Conservation (phyloP, 352 stramenopile genomes). For the Phytopythium ostracodes region DNA sequence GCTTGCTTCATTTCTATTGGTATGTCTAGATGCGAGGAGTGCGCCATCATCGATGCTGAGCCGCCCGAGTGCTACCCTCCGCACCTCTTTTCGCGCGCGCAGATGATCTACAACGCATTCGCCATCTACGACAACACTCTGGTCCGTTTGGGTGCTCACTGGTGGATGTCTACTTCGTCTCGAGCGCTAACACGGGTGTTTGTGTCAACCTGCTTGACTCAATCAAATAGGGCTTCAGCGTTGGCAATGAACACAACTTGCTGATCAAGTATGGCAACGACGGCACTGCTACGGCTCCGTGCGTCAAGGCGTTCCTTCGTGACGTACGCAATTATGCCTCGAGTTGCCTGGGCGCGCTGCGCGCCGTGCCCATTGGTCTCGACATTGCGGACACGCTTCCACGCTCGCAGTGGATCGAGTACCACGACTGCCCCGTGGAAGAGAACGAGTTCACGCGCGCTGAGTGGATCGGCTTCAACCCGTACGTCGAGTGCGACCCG, state of each 20-base stretch:
- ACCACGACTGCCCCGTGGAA: conserved; percentile 61
- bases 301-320: conserved; percentile 66
- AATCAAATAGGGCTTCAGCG: conserved; percentile 35
- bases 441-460: conserved; percentile 42
- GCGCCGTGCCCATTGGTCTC: conserved; percentile 63
- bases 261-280: conserved; percentile 27
- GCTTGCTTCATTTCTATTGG: background rate
- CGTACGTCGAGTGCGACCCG: conserved; percentile 57
- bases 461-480: conserved; percentile 51
- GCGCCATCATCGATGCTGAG: conserved; percentile 37
- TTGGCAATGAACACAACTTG: conserved; percentile 69
- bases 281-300: conserved; percentile 46
- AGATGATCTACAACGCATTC: conserved; percentile 71
- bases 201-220: too few species aligned
- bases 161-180: too few species aligned
- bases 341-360: conserved; percentile 31
- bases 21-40: conserved; percentile 25
- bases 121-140: conserved; percentile 72
- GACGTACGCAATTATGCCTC: conserved; percentile 48
- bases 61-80: conserved; percentile 47
- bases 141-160: background rate
- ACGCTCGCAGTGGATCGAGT: conserved; percentile 54
- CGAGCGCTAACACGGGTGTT: too few species aligned
- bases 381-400: conserved; percentile 69
- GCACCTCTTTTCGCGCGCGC: conserved; percentile 41